These are phyloP conservation scores for Salmacisia buchloeana DNA, from an alignment of 1,284 basidiomycete genomes.

Conservation along the genomic window DNA sequence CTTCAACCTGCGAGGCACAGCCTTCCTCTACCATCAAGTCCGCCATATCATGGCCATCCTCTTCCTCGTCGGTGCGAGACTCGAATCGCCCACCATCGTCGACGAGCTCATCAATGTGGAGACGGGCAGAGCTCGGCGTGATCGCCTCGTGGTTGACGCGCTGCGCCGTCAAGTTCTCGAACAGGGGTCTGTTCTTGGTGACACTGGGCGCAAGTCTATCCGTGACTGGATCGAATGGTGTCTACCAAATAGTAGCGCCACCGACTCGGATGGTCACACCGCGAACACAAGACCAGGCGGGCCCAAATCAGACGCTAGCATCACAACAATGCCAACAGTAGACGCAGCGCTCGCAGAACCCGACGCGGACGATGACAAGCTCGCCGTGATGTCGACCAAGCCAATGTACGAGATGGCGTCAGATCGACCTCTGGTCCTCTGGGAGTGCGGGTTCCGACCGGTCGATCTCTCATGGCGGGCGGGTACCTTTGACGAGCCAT, in stretches of 20 bases:
- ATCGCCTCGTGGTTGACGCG: slow-evolving; percentile 10
- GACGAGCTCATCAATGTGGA: slow-evolving; percentile 69
- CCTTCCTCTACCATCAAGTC: slow-evolving; percentile 95
- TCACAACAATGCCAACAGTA: not conserved
- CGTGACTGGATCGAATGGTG: not conserved
- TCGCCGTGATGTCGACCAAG: slow-evolving; percentile 54
- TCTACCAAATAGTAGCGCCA: slow-evolving; percentile 13
- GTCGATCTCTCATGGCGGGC: slow-evolving; percentile 70
- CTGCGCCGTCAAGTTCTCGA: not conserved
- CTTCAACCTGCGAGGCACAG: slow-evolving; percentile 78
- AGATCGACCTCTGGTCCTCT: slow-evolving; percentile 81
- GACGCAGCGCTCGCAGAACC: not conserved
- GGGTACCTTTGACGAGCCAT: slow-evolving; percentile 55
- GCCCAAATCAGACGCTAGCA: not conserved
- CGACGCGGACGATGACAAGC: not conserved
- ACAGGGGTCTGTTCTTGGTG: not conserved
- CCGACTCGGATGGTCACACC: slow-evolving; percentile 9
- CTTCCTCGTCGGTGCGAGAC: slow-evolving; percentile 76
- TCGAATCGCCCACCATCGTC: slow-evolving; percentile 71
- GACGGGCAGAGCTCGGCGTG: slow-evolving; percentile 19
- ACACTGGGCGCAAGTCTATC: not conserved
- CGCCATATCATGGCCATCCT: slow-evolving; percentile 90
- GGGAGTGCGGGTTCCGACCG: slow-evolving; percentile 76
- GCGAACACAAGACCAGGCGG: slow-evolving; percentile 6
- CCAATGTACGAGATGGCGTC: slow-evolving; percentile 91